Evolutionary conservation across 2,329 filamentous ascomycete genomes (phyloP), one percentile per base, ranked within the genome.

Genomic region (Aspergillus puulaauensis): DNA sequence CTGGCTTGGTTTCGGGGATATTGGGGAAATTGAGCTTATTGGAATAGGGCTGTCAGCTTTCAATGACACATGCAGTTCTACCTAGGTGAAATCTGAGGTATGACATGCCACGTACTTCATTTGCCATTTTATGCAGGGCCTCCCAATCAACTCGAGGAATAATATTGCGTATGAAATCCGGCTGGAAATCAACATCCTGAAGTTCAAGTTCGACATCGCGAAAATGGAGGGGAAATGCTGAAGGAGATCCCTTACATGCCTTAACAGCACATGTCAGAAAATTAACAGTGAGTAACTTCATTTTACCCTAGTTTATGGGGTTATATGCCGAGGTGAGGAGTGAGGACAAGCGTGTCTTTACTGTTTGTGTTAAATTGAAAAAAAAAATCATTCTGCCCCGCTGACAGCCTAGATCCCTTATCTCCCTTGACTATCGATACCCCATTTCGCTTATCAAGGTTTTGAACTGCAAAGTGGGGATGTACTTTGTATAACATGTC

Each of bases 181-280:
- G 82, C 75, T 96, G 96, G 70, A 95, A 76, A 54, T 93, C 90
- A 61, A 93, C 80, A 66, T 96, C 90, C 66, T 90, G 84, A 68
- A 92, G 87, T 65, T 93, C 92, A 23, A 99, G 87, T 74, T 96
- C 92, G 52, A 91, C 93, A 69, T 98, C 92, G 69, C 89, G 89
- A 56, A 95, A 93, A 75, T 98, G 95, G 15, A 99, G 83, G 2
- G 95, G 95, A 71, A 96, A 98, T 23, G 91, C 91, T 52, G 84
- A 79, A 6, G 88, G 81, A 33, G 88, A 87, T 57, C 86, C 84
- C 79, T 96, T 96, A 88, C 95, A 99, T 56, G 90, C 83, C 82
- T 97, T 98, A 73, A 96, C 90, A 61, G 95, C 93, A 82, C 95
- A 99, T 69, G 91, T 95, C 64, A 98, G 82, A 77, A 99, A 99